Conservation (phyloP, 2,329 filamentous ascomycete species). For the Endothia cerciana region DNA sequence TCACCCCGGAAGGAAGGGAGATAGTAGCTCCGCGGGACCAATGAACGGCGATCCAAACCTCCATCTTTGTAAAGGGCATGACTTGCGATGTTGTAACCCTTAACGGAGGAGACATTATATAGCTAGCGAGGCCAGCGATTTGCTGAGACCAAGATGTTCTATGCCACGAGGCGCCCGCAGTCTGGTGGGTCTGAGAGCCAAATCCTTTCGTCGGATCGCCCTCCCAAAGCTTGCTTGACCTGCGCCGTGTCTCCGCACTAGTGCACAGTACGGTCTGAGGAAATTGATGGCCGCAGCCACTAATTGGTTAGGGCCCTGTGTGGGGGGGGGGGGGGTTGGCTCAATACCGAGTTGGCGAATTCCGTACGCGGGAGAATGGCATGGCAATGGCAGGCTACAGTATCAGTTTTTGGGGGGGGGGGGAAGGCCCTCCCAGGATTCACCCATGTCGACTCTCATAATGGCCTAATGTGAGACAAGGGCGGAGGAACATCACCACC, state of each 20-base stretch:
- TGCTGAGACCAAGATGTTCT: not conserved
- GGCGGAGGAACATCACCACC: not conserved
- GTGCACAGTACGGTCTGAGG: not conserved
- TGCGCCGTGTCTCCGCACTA: not conserved
- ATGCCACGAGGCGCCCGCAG: conserved; percentile 9
- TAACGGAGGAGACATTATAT: not conserved
- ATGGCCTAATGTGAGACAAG: not conserved
- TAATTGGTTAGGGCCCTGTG: too few relatives aligned
- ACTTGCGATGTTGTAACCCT: not conserved
- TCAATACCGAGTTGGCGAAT: too few relatives aligned
- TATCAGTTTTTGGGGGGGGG: too few relatives aligned
- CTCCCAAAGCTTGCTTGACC: not conserved
- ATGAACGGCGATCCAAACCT: not conserved
- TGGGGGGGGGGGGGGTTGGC: too few relatives aligned
- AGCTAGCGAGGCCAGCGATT: too few relatives aligned
- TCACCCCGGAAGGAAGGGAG: not conserved
- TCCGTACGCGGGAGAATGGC: not conserved
- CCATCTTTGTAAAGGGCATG: not conserved
- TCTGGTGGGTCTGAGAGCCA: not conserved
- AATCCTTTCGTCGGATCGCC: not conserved
- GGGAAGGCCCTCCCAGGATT: not conserved
- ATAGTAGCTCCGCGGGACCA: not conserved
- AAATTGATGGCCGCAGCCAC: conserved; percentile 1
- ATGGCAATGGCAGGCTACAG: not conserved
- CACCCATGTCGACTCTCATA: not conserved